Conservation (phyloP, 148 eudicot genomes). For the Agrostemma githago region DNA sequence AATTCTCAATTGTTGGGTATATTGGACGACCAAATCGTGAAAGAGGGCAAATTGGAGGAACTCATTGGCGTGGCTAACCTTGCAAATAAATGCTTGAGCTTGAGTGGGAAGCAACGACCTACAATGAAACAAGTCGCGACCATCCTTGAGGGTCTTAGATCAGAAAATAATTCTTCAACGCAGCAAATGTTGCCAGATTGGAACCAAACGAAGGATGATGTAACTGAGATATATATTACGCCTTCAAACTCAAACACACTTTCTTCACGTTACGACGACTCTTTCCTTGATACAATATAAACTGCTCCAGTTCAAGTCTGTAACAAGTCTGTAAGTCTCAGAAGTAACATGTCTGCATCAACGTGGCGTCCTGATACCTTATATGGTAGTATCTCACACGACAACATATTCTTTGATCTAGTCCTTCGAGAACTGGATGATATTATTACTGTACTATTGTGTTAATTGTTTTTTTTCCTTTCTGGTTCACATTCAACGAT, state of each 20-base stretch:
- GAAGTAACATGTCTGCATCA: not conserved
- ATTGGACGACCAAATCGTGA: constrained; percentile 8
- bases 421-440: not conserved
- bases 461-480: not conserved
- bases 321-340: not conserved
- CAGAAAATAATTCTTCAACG: not conserved
- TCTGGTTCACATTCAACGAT: not conserved
- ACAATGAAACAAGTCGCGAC: constrained; percentile 26
- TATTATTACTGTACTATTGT: no score
- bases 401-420: not conserved
- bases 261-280: constrained; percentile 1
- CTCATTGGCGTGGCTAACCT: constrained; percentile 19
- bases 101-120: constrained; percentile 26
- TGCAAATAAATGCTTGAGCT: constrained; percentile 23
- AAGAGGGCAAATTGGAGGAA: constrained; percentile 22
- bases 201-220: constrained; percentile 1
- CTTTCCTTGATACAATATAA: not conserved
- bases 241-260: constrained; percentile 7
- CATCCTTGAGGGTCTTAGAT: constrained; percentile 13
- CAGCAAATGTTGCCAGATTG: constrained; percentile 4
- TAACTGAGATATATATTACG: constrained; percentile 4
- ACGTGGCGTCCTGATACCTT: not conserved
- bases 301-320: not conserved
- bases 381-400: not conserved
- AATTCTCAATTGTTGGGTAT: constrained; percentile 18